A percentile compares a stretch with the other conserved stretches of the same genome.
phyloP scores from a whole-genome alignment of 2,329 filamentous ascomycete genomes.

The Sporothrix dimorphospora region DNA sequence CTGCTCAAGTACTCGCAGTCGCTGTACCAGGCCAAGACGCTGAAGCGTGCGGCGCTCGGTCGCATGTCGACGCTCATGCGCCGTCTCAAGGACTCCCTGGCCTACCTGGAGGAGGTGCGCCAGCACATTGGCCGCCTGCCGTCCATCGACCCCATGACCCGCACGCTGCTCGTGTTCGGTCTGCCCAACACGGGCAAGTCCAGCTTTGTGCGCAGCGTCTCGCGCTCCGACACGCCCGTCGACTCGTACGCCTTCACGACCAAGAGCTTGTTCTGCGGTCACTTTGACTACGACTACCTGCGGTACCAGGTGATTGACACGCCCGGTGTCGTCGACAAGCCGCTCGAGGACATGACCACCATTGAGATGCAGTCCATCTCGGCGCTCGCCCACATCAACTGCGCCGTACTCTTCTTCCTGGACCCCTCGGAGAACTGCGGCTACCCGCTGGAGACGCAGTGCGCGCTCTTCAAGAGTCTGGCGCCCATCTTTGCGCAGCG shows the following conservation, averaged over 20 bases:
- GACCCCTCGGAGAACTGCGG: conserved; percentile 96
- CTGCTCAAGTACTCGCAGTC: conserved; percentile 90
- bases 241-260: conserved; percentile 97
- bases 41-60: conserved; percentile 93
- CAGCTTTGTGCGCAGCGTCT: conserved; percentile 90
- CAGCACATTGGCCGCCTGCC: conserved; percentile 97
- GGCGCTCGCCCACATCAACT: conserved; percentile 93
- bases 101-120: conserved; percentile 94
- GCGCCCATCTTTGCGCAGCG: conserved; percentile 98
- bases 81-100: conserved; percentile 88
- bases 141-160: conserved; percentile 96
- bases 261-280: conserved; percentile 94
- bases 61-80: conserved; percentile 98
- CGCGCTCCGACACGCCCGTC: conserved; percentile 91
- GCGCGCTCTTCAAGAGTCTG: conserved; percentile 93
- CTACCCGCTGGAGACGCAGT: conserved; percentile 89
- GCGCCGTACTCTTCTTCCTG: conserved; percentile 97
- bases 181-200: conserved; percentile 99
- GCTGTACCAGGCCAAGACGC: conserved; percentile 98
- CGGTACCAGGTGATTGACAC: conserved; percentile 88
- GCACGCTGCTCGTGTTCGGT: conserved; percentile 93
- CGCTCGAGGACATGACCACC: conserved; percentile 98
- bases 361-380: conserved; percentile 99
- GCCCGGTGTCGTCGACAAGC: conserved; percentile 96
- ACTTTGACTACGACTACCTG: conserved; percentile 96